These are phyloP conservation scores for Auricularia heimuer DNA, from an alignment of 768 basidiomycete genomes.

Conservation along the genomic window DNA sequence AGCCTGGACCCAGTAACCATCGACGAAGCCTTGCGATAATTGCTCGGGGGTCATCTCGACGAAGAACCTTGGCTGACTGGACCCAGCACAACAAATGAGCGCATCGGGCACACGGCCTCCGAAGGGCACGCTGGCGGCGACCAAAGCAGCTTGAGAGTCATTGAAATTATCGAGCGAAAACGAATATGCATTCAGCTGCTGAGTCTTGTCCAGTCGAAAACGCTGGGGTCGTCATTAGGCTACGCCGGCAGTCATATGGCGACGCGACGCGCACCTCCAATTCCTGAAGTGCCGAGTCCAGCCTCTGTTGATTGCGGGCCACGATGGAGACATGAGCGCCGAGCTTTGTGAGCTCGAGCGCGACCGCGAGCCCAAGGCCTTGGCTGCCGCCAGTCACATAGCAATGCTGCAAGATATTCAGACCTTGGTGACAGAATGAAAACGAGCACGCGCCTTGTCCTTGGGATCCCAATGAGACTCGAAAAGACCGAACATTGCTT, in stretches of 20 bases:
- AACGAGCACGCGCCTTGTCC: constrained; percentile 26
- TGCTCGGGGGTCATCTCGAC: constrained; percentile 58
- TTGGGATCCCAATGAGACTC: constrained; percentile 34
- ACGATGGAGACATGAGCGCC: constrained; percentile 85
- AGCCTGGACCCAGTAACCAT: constrained; percentile 46
- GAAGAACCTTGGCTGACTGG: constrained; percentile 59
- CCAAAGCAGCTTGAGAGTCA: constrained; percentile 51
- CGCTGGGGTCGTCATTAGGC: constrained; percentile 9
- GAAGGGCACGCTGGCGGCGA: constrained; percentile 44
- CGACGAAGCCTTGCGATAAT: constrained; percentile 43
- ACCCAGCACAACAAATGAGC: constrained; percentile 73
- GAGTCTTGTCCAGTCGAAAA: constrained; percentile 12
- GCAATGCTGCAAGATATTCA: constrained; percentile 46
- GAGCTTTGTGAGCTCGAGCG: constrained; percentile 48
- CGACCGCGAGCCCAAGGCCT: constrained; percentile 71
- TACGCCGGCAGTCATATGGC: not conserved
- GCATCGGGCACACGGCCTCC: constrained; percentile 60
- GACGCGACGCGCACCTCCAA: constrained; percentile 46
- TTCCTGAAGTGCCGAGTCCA: constrained; percentile 47
- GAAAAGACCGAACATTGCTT: not conserved
- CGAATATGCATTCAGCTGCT: constrained; percentile 44
- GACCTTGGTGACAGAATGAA: not conserved
- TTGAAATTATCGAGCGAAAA: constrained; percentile 47
- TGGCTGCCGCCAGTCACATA: constrained; percentile 79
- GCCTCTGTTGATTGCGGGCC: constrained; percentile 56